Evolutionary conservation across 2,329 filamentous ascomycete species (phyloP).

Genomic region (Talaromyces albobiverticillius): DNA sequence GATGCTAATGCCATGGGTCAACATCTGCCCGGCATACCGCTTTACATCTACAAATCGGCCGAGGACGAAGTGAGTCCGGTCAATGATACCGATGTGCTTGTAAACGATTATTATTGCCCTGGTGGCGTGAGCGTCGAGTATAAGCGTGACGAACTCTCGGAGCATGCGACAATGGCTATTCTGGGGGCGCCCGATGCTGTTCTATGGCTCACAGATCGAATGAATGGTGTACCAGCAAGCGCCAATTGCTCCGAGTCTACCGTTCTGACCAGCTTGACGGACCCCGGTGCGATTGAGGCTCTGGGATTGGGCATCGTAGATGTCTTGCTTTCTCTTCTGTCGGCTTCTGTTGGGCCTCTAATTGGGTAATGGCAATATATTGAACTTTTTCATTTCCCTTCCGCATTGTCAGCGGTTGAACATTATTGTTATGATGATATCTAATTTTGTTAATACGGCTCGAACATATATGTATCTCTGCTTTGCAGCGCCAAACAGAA

Average conservation of each 20-base stretch:
- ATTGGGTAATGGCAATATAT: constrained; percentile 16
- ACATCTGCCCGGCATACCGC: constrained; percentile 45
- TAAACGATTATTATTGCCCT: constrained; percentile 33
- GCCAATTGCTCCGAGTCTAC: constrained; percentile 18
- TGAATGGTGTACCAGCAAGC: constrained; percentile 16
- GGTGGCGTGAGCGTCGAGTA: constrained; percentile 44
- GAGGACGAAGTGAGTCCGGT: constrained; percentile 46
- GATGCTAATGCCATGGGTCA: constrained; percentile 32
- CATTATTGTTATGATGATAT: no score
- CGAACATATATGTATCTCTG: no score
- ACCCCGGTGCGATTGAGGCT: constrained; percentile 13
- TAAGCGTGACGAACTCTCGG: constrained; percentile 44
- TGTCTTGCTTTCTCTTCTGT: constrained; percentile 13
- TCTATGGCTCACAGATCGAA: constrained; percentile 26
- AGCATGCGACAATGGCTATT: constrained; percentile 36
- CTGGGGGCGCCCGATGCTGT: constrained; percentile 33
- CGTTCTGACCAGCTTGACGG: constrained; percentile 16
- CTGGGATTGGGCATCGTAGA: constrained; percentile 14
- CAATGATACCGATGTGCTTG: constrained; percentile 43
- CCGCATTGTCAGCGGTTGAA: no score
- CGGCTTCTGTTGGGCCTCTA: constrained; percentile 11
- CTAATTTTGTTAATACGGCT: no score
- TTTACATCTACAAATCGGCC: constrained; percentile 52
- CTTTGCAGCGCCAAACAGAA: no score
- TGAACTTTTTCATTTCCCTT: no score